phyloP scores from a whole-genome alignment of 129 eudicot species.

The Tanacetum coccineum region DNA sequence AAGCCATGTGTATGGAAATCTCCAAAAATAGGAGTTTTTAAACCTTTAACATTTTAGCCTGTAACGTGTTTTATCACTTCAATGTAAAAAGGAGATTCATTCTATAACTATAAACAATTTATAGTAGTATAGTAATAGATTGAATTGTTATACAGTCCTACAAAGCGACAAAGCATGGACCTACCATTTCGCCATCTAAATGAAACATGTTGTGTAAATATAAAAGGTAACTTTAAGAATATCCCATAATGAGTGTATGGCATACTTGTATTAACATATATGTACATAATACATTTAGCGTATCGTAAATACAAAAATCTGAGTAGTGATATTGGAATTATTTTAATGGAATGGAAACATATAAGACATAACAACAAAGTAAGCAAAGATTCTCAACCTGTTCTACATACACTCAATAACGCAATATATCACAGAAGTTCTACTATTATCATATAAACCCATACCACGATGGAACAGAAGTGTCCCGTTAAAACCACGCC shows the following conservation, averaged over 20 bases:
- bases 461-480: constrained; percentile 71
- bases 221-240: background rate
- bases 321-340: constrained; percentile 1
- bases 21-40: too few species aligned
- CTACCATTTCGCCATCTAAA: background rate
- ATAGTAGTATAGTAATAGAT: too few species aligned
- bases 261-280: background rate
- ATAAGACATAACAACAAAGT: constrained; percentile 21
- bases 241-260: background rate
- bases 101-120: too few species aligned
- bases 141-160: too few species aligned
- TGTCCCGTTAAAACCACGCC: constrained; percentile 54
- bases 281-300: background rate
- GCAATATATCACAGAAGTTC: constrained; percentile 6
- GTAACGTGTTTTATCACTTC: too few species aligned
- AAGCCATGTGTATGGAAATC: too few species aligned
- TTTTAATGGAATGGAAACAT: background rate
- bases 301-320: constrained; percentile 2
- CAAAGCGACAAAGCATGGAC: background rate
- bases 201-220: background rate
- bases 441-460: constrained; percentile 43
- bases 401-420: constrained; percentile 8
- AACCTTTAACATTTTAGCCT: too few species aligned
- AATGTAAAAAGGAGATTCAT: too few species aligned
- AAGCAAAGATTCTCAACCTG: background rate